phyloP scores from a whole-genome alignment of 345 rosid genomes.

The Capsella bursapastoris region DNA sequence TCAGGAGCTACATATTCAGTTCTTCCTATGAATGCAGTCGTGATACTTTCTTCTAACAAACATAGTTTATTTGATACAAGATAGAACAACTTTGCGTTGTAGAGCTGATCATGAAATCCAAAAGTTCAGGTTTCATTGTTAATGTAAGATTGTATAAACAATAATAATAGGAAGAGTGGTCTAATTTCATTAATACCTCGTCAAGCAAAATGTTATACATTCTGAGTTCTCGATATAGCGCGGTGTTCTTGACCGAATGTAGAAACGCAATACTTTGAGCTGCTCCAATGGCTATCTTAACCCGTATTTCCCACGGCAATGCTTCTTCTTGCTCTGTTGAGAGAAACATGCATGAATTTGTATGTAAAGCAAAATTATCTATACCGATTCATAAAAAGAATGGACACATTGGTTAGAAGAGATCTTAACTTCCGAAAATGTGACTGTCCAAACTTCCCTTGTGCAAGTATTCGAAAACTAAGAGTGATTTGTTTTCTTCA shows the following conservation, averaged over 20 bases:
- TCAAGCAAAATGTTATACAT: constrained; percentile 29
- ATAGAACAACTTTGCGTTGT: constrained; percentile 27
- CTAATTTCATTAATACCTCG: constrained; percentile 21
- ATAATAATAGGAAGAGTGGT: background rate
- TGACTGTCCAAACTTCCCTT: constrained; percentile 18
- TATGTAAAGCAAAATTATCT: background rate
- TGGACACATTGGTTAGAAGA: background rate
- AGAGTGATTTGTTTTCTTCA: background rate
- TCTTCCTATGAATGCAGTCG: constrained; percentile 4
- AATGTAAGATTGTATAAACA: background rate
- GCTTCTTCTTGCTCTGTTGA: constrained; percentile 27
- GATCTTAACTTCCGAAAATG: constrained; percentile 33
- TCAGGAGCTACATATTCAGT: constrained; percentile 33
- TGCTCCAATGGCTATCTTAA: constrained; percentile 36
- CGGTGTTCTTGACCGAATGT: constrained; percentile 12
- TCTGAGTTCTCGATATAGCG: constrained; percentile 19
- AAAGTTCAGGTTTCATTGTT: background rate
- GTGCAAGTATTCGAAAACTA: constrained; percentile 26
- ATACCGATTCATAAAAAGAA: background rate
- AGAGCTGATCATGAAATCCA: constrained; percentile 4
- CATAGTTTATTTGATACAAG: constrained; percentile 26
- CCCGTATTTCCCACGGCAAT: constrained; percentile 25
- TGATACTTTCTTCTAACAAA: constrained; percentile 1
- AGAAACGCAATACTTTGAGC: constrained; percentile 30
- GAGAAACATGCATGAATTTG: background rate